A percentile compares a stretch with the other conserved stretches of the same genome.
Evolutionary conservation across 257 asterid genomes (phyloP).

Genomic region (Paraleonurus japonicus): DNA sequence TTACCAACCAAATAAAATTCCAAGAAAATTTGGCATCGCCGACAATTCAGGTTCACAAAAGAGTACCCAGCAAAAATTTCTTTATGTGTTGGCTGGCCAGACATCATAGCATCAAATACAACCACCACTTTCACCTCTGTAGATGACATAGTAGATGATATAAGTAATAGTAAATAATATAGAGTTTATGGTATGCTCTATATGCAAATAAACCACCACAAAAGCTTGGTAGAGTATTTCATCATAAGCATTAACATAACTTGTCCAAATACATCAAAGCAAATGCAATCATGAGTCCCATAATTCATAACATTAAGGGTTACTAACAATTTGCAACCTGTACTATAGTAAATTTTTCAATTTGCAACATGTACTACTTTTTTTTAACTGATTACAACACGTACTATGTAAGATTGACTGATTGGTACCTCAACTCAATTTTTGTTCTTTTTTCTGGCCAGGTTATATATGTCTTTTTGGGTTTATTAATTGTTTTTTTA

Average conservation of each 20-base stretch:
- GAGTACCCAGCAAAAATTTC: constrained; percentile 81
- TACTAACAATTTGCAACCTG: no score
- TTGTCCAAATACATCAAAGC: constrained; percentile 5
- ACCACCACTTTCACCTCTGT: constrained; percentile 98
- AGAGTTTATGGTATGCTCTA: not conserved
- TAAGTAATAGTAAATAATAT: constrained; percentile 11
- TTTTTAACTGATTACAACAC: no score
- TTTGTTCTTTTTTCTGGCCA: no score
- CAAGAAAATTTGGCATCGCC: not conserved
- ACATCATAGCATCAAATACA: constrained; percentile 97
- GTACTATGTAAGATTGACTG: no score
- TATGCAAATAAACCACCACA: not conserved
- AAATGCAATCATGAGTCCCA: constrained; percentile 4
- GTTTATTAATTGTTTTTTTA: no score
- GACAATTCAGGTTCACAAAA: constrained; percentile 22
- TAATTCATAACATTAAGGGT: no score
- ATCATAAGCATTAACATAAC: not conserved
- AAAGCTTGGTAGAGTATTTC: constrained; percentile 3
- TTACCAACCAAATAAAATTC: not conserved
- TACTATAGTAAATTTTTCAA: no score
- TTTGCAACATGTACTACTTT: no score
- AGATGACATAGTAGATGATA: constrained; percentile 32
- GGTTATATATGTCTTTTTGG: no score
- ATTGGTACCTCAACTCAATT: no score
- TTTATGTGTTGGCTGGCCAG: constrained; percentile 81